Base-by-base conservation (phyloP, 352 stramenopile genomes). In the Globisporangium radiosum region DNA sequence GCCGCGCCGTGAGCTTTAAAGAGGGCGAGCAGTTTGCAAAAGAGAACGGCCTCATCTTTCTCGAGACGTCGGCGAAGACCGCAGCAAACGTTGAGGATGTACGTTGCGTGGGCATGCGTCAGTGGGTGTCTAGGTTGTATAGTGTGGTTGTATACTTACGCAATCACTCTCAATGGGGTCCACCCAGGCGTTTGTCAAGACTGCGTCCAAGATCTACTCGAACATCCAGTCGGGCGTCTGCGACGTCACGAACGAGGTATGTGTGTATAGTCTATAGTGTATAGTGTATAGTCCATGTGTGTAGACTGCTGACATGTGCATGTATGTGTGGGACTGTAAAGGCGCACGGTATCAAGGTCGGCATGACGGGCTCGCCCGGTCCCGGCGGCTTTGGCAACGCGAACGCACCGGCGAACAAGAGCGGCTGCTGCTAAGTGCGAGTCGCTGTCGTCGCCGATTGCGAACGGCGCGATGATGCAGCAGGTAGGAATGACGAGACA, bases 61-160 rank as follows among this genome's bases (percentile, higher is more conserved):
- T 99, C 53, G 98, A 99, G 77, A 99, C 98, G 4, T 98, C 90
- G 52, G 98, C 98, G 14, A 99, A 99, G 81, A 99, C 97, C 4
- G 95, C 96, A 5, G 93, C 92, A 50, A 99, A 99, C 72, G 98
- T 99, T 6, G 97, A 99, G 80, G 85, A 97, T 61, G 94, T 97
- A 67, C 84, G 94, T 80, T n/a, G 0, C 47, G 8, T 59, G 5
- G 33, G 47, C 25, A 42, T 33, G 25, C 25, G 25, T 33, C 25
- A 33, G 47, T 19, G 13, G 14, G 13, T 8, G 33, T 8, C 8
- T 13, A 10, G 43, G 14, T 6, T 36, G 56, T 45, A 40, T 13
- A 7, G 37, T 11, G 39, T 7, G 37, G 6, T 43, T 33, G 25
- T 33, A 33, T 33, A 33, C 25, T 33, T 33, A 33, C 2, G 25